Base-by-base conservation (phyloP, 805 yeast species). In the Candida sonorensis region DNA sequence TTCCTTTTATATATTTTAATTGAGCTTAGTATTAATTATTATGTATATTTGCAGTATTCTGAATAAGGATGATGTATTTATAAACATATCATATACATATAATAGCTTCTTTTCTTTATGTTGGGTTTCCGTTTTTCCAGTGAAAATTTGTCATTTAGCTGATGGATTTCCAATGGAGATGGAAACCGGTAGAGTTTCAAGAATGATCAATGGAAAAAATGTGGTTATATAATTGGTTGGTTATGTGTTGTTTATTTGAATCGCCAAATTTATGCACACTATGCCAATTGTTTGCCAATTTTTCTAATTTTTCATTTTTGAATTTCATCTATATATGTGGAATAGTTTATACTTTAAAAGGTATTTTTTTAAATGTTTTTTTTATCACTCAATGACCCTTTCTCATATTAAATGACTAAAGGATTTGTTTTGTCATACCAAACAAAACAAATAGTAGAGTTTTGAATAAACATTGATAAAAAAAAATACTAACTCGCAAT, bases 321-420 rank as follows among this genome's bases (percentile, higher is more conserved):
- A 13, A 6, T 23, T 23, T 23, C 7, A 19, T 19, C 10, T 10
- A 19, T 8, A n/a, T n/a, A n/a, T n/a, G n/a, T n/a, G n/a, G n/a
- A n/a, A n/a, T n/a, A n/a, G n/a, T n/a, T n/a, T n/a, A 8, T 8
- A 8, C 21, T 23, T 12, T 12, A 10, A 6, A 4, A 7, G 17
- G 11, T 8, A 6, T 23, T 23, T 23, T 13, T 8, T 13, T 12
- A 5, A n/a, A 12, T 13, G 6, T 18, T 27, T 32, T 22, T n/a
- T 29, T 35, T 38, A 26, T 32, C 25, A 41, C 57, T 51, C 53
- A 43, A 48, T 51, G 57, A 51, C 54, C 51, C 34, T 37, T 31
- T 31, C 17, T 28, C 16, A 17, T 22, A 18, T 7, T 6, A 18
- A 18, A 27, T 19, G 35, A 35, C 24, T 34, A 23, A 14, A 26